phyloP scores from a whole-genome alignment of 495 filamentous ascomycete species.

The Neurospora pannonica region DNA sequence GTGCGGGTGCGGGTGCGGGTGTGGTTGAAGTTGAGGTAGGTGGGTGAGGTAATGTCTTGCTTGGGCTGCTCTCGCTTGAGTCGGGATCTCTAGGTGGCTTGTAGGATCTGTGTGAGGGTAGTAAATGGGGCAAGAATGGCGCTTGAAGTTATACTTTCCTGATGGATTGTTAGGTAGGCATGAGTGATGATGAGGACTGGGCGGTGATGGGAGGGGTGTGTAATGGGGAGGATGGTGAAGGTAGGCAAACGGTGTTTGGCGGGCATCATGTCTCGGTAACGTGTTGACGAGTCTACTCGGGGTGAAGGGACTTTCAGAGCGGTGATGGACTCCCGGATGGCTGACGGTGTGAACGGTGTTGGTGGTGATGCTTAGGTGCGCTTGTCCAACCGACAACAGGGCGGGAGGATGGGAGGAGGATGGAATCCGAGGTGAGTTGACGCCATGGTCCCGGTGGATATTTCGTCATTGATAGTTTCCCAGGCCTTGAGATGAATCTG shows the following conservation, averaged over 20 bases:
- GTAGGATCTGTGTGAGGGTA: background rate
- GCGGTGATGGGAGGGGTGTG: background rate
- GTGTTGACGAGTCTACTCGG: background rate
- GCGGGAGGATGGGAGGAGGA: background rate
- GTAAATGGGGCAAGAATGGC: background rate
- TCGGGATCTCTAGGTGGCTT: background rate
- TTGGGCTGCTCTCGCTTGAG: too few species aligned
- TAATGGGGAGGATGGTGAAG: background rate
- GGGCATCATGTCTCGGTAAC: background rate
- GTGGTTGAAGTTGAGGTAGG: too few species aligned
- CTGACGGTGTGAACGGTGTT: background rate
- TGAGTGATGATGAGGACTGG: background rate
- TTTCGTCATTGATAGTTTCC: background rate
- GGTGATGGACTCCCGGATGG: background rate
- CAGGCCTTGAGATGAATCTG: too few species aligned
- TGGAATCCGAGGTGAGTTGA: background rate
- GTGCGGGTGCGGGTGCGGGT: too few species aligned
- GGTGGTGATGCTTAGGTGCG: background rate
- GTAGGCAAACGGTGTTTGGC: background rate
- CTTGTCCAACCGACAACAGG: background rate
- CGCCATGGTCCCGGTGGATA: background rate
- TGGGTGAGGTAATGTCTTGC: too few species aligned
- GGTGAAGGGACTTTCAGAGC: background rate
- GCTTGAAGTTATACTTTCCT: background rate
- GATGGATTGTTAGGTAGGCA: too few species aligned